Conservation (phyloP, 345 rosid species). For the Firmiana major region DNA sequence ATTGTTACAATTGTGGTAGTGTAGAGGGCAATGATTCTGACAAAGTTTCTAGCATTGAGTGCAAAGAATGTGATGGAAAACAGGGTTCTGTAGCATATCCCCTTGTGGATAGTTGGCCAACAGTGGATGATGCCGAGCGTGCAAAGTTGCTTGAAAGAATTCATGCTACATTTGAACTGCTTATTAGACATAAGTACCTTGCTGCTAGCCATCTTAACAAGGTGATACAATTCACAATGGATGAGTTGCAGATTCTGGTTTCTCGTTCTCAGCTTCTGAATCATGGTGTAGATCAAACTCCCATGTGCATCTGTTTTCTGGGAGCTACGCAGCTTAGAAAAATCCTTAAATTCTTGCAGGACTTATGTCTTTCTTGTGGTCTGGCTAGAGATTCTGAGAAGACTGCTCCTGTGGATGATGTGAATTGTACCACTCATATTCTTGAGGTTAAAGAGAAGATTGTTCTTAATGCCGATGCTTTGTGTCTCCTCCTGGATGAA, state of each 20-base stretch:
- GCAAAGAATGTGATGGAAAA: conserved; percentile 40
- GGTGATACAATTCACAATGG: conserved; percentile 66
- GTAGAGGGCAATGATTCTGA: conserved; percentile 31
- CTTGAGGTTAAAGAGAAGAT: conserved; percentile 58
- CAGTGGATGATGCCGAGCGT: conserved; percentile 67
- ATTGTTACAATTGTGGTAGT: conserved; percentile 33
- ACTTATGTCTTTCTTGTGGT: conserved; percentile 67
- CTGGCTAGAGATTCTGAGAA: conserved; percentile 70
- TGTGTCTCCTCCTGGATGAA: conserved; percentile 63
- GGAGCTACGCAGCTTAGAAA: conserved; percentile 77
- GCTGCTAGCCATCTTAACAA: conserved; percentile 76
- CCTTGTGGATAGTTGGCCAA: conserved; percentile 61
- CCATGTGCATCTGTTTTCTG: conserved; percentile 73
- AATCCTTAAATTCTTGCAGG: conserved; percentile 86
- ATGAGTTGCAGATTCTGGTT: conserved; percentile 66
- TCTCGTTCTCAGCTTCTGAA: conserved; percentile 64
- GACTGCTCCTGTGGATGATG: conserved; percentile 41
- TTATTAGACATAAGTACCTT: conserved; percentile 72
- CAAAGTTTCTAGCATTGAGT: conserved; percentile 24
- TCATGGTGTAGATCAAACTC: conserved; percentile 60
- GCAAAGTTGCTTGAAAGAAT: conserved; percentile 77
- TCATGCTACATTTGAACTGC: conserved; percentile 56
- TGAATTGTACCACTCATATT: conserved; percentile 27
- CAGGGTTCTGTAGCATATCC: conserved; percentile 31
- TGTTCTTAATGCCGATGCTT: conserved; percentile 53